Evolutionary conservation across 129 eudicot genomes (phyloP).

Genomic region (Artemisia argyi): DNA sequence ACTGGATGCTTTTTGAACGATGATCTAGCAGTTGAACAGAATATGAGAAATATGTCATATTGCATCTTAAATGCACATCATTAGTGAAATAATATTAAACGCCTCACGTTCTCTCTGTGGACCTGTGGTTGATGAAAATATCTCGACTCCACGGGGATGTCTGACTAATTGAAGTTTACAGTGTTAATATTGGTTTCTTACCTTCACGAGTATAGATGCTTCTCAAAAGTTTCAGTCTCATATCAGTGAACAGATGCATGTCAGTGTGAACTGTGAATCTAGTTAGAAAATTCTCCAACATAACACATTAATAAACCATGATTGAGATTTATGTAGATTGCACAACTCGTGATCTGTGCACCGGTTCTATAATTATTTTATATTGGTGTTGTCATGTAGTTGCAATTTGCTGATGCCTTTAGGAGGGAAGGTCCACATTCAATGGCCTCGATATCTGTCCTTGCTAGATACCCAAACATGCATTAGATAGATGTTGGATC

Average conservation of each 20-base stretch:
- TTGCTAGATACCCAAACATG: background rate
- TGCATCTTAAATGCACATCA: background rate
- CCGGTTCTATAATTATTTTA: background rate
- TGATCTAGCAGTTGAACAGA: background rate
- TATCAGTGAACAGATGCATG: background rate
- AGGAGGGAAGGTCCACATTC: background rate
- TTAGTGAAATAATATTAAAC: background rate
- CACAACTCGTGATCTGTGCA: background rate
- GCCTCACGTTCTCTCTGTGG: background rate
- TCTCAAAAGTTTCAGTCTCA: background rate
- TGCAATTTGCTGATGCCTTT: background rate
- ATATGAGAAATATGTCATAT: background rate
- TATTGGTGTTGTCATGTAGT: background rate
- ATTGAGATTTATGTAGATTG: background rate
- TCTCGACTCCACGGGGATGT: background rate
- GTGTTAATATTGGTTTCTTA: background rate
- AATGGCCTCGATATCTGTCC: background rate
- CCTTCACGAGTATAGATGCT: background rate
- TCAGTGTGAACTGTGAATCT: background rate
- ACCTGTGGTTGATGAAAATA: background rate
- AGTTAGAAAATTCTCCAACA: background rate
- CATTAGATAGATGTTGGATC: background rate
- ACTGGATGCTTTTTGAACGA: background rate
- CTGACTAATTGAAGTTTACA: background rate
- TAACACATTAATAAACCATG: background rate